Evolutionary conservation across 2,329 filamentous ascomycete species (phyloP).

Genomic region (Chrysosphaeria jannelii): DNA sequence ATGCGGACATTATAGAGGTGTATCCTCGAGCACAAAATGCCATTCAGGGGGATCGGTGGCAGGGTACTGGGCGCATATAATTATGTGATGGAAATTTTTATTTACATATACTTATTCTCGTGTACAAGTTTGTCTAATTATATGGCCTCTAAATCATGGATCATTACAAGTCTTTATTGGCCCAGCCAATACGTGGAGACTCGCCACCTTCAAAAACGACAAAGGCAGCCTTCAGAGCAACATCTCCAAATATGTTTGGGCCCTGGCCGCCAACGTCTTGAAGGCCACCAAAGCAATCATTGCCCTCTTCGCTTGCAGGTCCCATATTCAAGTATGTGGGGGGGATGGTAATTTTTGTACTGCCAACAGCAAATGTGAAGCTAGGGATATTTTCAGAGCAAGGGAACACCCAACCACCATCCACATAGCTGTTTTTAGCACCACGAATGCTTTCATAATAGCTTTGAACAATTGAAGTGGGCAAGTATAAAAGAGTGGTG

Average conservation of each 20-base stretch:
- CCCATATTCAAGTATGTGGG: constrained; percentile 10
- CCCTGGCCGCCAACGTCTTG: constrained; percentile 7
- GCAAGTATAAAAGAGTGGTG: constrained; percentile 12
- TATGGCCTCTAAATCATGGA: no score
- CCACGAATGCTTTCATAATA: constrained; percentile 12
- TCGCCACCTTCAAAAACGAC: constrained; percentile 7
- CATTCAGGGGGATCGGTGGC: constrained; percentile 14
- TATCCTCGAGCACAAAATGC: constrained; percentile 63
- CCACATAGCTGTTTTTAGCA: constrained; percentile 8
- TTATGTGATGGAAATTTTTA: background rate
- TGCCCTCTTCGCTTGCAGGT: constrained; percentile 6
- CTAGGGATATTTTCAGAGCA: constrained; percentile 9
- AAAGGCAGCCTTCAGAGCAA: constrained; percentile 8
- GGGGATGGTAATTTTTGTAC: constrained; percentile 8
- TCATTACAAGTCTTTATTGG: background rate
- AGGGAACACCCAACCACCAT: constrained; percentile 11
- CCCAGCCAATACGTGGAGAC: background rate
- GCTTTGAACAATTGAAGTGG: constrained; percentile 9
- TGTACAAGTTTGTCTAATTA: no score
- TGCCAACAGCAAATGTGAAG: constrained; percentile 10
- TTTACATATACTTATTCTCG: no score
- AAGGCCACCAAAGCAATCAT: constrained; percentile 10
- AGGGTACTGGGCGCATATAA: background rate
- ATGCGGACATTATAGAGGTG: constrained; percentile 44
- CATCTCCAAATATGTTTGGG: constrained; percentile 8